A percentile compares a stretch with the other conserved stretches of the same genome.
These are phyloP conservation scores for Chaetomium tenue DNA, from an alignment of 495 filamentous ascomycete species.

Conservation along the genomic window DNA sequence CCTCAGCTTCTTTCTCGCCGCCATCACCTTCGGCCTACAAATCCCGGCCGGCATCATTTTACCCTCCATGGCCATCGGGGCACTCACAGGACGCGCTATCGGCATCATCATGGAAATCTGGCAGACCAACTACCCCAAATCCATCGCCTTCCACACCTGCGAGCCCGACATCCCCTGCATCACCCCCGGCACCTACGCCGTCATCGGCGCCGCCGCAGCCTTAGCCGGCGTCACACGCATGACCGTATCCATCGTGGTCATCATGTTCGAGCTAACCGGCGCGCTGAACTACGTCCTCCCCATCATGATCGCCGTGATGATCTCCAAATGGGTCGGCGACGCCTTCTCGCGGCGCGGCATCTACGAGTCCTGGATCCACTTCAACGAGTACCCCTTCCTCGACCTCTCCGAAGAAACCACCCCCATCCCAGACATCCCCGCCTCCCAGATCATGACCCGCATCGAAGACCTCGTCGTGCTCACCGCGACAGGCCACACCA, in stretches of 20 bases:
- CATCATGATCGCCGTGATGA: constrained; percentile 99
- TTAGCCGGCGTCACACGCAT: constrained; percentile 96
- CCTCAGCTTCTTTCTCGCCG: constrained; percentile 80
- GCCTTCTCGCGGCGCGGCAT: constrained; percentile 92
- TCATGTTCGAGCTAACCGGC: constrained; percentile 98
- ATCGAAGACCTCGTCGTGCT: constrained; percentile 88
- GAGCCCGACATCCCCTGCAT: constrained; percentile 87
- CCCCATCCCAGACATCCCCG: constrained; percentile 81
- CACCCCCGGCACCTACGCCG: constrained; percentile 92
- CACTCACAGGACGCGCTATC: constrained; percentile 84
- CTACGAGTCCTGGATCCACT: constrained; percentile 96
- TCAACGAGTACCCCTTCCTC: constrained; percentile 94
- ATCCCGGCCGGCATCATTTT: constrained; percentile 95
- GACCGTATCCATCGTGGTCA: constrained; percentile 95
- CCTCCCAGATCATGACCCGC: constrained; percentile 83
- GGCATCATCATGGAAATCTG: constrained; percentile 87
- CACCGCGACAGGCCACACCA: constrained; percentile 82
- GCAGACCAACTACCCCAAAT: constrained; percentile 73
- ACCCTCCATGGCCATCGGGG: constrained; percentile 95
- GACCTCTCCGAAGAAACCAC: constrained; percentile 85
- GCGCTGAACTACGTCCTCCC: constrained; percentile 95
- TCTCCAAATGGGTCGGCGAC: constrained; percentile 97
- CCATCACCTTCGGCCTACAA: constrained; percentile 92
- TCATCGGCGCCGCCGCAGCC: constrained; percentile 93
- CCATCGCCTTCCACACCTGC: constrained; percentile 75